Evolutionary conservation across 148 eudicot species (phyloP), one percentile per base, ranked within the genome.

Genomic region (Polygonum aviculare): DNA sequence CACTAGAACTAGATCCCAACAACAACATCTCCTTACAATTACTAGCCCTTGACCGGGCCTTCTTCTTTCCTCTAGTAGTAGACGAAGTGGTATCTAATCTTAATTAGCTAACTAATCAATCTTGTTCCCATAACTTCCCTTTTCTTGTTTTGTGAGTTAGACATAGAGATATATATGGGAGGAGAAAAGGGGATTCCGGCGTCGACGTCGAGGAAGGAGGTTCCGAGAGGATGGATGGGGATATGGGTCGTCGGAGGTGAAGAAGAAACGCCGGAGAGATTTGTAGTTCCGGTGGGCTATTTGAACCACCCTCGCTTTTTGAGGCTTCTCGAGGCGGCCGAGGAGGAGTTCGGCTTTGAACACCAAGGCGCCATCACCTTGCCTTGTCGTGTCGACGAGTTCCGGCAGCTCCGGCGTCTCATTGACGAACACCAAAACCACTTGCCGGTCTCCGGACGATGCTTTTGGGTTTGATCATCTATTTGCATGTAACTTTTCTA

Each of bases 381-480:
- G 31, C 39, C 69, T 2, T 62, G 69, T 2, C 69, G 69, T 21
- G 16, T 62, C 38, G 38, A 62, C 7, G 69, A 26, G 5, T 62
- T 62, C 69, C 69, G 69, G 3, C 69, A 22, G 4, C 69, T 62
- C 16, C 36, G 7, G 33, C 36, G 69, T 21, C 0, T 31, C 6
- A 62, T 62, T 5, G 69, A 62, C 69, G 38, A 33, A 26, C 31
- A 2, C 2, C 62, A 55, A 7, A 19, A 57, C 22, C 31, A 7
- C 63, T 57, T 57, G 5, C 38, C 14, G 1, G 3, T 31, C 5
- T 35, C 38, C 69, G 16, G 22, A 14, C 69, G 69, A 5, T 62
- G 69, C 69, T 62, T 62, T 12, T 62, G 69, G 69, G 69, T 62
- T 62, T 62, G 38, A 62, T 60, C 67, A 22, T 60, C 15, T 16